Percentiles rank a stretch among this genome's conserved stretches.
Conservation (phyloP, 371 early-diverging fungal genomes). For the Saksenaea vasiformis region DNA sequence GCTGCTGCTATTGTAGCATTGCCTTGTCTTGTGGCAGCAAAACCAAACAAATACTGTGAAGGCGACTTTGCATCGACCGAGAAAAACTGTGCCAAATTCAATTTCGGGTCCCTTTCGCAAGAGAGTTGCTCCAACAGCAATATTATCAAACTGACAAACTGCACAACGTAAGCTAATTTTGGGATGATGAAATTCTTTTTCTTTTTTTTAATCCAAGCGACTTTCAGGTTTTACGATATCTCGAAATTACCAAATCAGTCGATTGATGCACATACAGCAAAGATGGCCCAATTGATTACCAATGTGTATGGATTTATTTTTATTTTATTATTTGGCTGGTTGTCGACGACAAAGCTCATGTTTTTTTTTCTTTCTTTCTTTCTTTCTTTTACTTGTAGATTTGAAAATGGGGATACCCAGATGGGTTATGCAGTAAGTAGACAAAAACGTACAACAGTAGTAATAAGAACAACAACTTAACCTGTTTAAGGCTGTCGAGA, state of each 20-base stretch:
- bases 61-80: conserved; percentile 15
- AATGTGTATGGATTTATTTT: conserved; percentile 46
- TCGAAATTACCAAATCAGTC: conserved; percentile 29
- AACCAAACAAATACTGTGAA: conserved; percentile 13
- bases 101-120: conserved; percentile 7
- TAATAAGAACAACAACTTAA: neutral
- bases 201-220: too few relatives aligned
- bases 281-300: conserved; percentile 49
- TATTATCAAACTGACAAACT: conserved; percentile 30
- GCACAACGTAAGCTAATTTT: conserved; percentile 50
- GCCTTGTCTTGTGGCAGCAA: neutral
- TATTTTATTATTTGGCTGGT: too few relatives aligned
- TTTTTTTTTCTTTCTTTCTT: neutral
- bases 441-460: neutral
- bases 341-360: too few relatives aligned
- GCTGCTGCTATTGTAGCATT: neutral
- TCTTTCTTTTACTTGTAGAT: conserved; percentile 18
- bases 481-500: conserved; percentile 30
- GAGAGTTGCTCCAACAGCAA: conserved; percentile 5
- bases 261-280: conserved; percentile 32
- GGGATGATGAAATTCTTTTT: too few relatives aligned
- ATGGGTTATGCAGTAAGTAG: conserved; percentile 49
- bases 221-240: conserved; percentile 45
- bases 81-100: conserved; percentile 14
- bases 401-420: conserved; percentile 46